Conservation (phyloP, 129 eudicot species). For the Tanacetum coccineum region DNA sequence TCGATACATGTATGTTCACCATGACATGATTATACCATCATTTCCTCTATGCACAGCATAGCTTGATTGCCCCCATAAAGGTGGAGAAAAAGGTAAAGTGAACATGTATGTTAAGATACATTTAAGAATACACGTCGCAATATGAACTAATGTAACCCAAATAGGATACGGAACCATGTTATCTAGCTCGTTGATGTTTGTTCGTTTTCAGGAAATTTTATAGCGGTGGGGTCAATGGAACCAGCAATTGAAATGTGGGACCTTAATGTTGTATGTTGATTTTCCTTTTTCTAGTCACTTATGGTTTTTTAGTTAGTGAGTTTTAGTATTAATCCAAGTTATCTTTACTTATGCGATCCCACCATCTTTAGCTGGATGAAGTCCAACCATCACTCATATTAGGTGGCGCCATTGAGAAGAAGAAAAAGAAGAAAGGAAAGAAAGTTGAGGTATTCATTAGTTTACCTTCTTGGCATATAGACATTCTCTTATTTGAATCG, state of each 20-base stretch:
- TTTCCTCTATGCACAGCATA: slow-evolving; percentile 69
- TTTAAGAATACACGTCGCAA: background rate
- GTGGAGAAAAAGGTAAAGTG: slow-evolving; percentile 60
- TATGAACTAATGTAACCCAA: background rate
- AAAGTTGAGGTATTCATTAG: slow-evolving; percentile 37
- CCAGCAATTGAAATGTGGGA: slow-evolving; percentile 99
- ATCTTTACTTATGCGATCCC: background rate
- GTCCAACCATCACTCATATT: slow-evolving; percentile 58
- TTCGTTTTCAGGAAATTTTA: slow-evolving; percentile 60
- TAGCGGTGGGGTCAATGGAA: slow-evolving; percentile 94
- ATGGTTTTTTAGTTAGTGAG: background rate
- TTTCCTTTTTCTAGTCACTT: background rate
- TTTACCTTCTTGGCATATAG: background rate
- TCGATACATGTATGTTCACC: slow-evolving; percentile 68
- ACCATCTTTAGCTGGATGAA: slow-evolving; percentile 63
- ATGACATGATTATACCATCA: slow-evolving; percentile 67
- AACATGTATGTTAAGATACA: background rate
- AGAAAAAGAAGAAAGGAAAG: slow-evolving; percentile 53
- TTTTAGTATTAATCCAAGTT: background rate
- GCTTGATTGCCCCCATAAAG: slow-evolving; percentile 76
- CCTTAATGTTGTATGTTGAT: slow-evolving; percentile 64
- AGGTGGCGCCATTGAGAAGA: slow-evolving; percentile 78
- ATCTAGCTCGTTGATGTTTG: slow-evolving; percentile 4
- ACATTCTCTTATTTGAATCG: too few relatives aligned
- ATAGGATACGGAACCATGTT: too few relatives aligned